A percentile compares a stretch with the other conserved stretches of the same genome.
Evolutionary conservation across 768 basidiomycete species (phyloP).

Genomic region (Podaxis mareebaensis): DNA sequence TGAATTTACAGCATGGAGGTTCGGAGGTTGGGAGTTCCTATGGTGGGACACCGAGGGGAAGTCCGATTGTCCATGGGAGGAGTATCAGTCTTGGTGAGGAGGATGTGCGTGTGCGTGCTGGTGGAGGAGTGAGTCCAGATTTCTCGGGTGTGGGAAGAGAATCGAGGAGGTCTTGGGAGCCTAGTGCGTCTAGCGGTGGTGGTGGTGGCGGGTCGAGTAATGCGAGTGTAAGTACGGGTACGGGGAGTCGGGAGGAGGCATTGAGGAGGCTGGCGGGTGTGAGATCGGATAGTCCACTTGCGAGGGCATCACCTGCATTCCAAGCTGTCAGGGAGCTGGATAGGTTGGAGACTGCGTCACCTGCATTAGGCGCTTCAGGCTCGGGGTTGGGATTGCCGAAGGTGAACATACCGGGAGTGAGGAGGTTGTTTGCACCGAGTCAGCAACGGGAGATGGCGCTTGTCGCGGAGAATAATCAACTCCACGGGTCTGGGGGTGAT

Average conservation of each 20-base stretch:
- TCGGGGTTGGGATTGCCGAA: slow-evolving; percentile 16
- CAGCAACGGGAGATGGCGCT: slow-evolving; percentile 51
- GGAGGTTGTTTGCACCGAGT: slow-evolving; percentile 58
- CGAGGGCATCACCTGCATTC: slow-evolving; percentile 36
- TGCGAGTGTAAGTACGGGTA: slow-evolving; percentile 21
- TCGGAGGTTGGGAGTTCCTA: slow-evolving; percentile 21
- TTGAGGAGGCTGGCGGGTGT: slow-evolving; percentile 33
- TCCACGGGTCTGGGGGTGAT: neutral
- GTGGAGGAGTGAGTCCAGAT: slow-evolving; percentile 29
- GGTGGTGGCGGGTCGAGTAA: slow-evolving; percentile 25
- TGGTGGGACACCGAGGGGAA: slow-evolving; percentile 18
- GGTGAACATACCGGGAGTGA: slow-evolving; percentile 25
- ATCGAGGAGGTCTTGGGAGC: slow-evolving; percentile 54
- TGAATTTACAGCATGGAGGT: slow-evolving; percentile 25
- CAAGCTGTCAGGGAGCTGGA: slow-evolving; percentile 30
- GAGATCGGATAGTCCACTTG: slow-evolving; percentile 36
- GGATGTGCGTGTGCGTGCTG: slow-evolving; percentile 26
- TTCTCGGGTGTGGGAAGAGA: slow-evolving; percentile 42
- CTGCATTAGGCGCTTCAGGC: slow-evolving; percentile 19
- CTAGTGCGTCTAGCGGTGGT: slow-evolving; percentile 17
- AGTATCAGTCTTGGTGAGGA: slow-evolving; percentile 60
- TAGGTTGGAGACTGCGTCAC: slow-evolving; percentile 25
- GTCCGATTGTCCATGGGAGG: slow-evolving; percentile 43
- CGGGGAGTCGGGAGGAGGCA: slow-evolving; percentile 45
- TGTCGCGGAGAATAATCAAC: slow-evolving; percentile 18